Percentiles rank a stretch among this genome's conserved stretches.
phyloP scores from a whole-genome alignment of 371 early-diverging fungal species.

The Circinella minor region DNA sequence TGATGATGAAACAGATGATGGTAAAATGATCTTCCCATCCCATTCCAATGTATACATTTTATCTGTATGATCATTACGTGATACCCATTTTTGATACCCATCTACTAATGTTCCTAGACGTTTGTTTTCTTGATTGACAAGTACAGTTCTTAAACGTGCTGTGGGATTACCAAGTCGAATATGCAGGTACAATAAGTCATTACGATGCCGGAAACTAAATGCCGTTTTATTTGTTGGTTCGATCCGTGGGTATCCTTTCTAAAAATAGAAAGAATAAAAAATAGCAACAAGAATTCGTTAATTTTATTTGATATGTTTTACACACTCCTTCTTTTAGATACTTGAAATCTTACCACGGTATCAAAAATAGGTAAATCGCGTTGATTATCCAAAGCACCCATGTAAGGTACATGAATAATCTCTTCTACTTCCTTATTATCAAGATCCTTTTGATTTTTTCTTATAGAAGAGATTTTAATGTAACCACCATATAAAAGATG shows the following conservation, averaged over 20 bases:
- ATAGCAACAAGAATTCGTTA: too few relatives aligned
- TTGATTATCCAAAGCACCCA: conserved; percentile 22
- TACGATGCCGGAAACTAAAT: conserved; percentile 10
- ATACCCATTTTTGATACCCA: conserved; percentile 14
- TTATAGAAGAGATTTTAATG: background rate
- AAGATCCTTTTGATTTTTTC: background rate
- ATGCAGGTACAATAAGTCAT: conserved; percentile 14
- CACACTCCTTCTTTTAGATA: too few relatives aligned
- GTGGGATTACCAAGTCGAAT: conserved; percentile 26
- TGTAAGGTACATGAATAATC: conserved; percentile 17
- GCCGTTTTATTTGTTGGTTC: background rate
- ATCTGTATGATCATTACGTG: conserved; percentile 22
- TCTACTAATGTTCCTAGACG: conserved; percentile 14
- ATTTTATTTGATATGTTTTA: too few relatives aligned
- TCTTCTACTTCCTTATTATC: background rate
- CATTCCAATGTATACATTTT: conserved; percentile 16
- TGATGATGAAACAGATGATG: background rate
- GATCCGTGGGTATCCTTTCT: conserved; percentile 24
- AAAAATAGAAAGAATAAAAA: background rate
- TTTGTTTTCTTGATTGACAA: conserved; percentile 5
- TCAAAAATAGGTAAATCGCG: conserved; percentile 26
- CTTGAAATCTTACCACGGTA: conserved; percentile 17
- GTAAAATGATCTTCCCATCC: conserved; percentile 9
- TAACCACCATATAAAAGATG: conserved; percentile 24
- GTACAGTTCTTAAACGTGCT: conserved; percentile 8